Conservation (phyloP, 768 basidiomycete genomes). For the Boletus vinaceobasis region DNA sequence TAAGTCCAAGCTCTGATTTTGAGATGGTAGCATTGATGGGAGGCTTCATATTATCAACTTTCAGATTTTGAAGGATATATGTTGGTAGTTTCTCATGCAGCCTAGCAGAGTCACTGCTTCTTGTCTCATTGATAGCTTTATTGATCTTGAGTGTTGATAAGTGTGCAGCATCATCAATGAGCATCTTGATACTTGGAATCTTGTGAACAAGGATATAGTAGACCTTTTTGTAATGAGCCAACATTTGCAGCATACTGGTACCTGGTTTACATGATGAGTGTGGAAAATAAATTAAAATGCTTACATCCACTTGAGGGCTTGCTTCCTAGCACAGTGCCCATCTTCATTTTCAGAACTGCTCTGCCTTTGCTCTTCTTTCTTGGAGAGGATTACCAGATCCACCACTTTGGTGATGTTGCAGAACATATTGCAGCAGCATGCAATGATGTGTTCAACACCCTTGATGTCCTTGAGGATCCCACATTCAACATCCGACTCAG, state of each 20-base stretch:
- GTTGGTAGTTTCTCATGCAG: too few relatives aligned
- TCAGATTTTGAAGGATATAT: not conserved
- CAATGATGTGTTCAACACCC: too few relatives aligned
- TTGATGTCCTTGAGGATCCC: too few relatives aligned
- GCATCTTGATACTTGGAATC: not conserved
- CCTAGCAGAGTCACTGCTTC: too few relatives aligned
- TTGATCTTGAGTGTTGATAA: too few relatives aligned
- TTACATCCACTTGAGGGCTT: not conserved
- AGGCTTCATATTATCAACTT: not conserved
- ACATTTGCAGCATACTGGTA: not conserved
- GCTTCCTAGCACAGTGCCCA: not conserved
- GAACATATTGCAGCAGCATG: too few relatives aligned
- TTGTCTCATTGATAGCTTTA: too few relatives aligned
- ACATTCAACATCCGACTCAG: too few relatives aligned
- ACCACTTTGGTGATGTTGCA: too few relatives aligned
- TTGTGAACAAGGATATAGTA: not conserved
- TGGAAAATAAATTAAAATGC: not conserved
- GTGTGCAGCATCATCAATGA: not conserved
- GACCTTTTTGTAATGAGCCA: not conserved
- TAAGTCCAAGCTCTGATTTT: not conserved
- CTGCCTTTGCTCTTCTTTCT: too few relatives aligned
- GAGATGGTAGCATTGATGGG: not conserved
- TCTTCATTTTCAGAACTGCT: not conserved
- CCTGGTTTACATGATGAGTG: not conserved
- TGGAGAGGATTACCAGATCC: too few relatives aligned